phyloP scores from a whole-genome alignment of 176 grass and related monocot species.

The Cenchrus purpureus region DNA sequence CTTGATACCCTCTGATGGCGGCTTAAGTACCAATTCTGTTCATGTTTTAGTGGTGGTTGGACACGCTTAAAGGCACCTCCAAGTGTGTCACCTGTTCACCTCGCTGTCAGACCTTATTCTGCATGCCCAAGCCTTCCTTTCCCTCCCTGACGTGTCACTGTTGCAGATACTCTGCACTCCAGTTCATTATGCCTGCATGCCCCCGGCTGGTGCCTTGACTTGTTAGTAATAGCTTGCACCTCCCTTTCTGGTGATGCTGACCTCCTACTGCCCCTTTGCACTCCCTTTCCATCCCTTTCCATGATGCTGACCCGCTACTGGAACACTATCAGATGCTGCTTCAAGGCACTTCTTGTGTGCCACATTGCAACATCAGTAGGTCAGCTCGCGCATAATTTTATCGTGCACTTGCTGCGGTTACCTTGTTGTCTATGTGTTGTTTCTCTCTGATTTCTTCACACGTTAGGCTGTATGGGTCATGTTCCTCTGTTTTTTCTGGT shows the following conservation, averaged over 20 bases:
- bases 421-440: background rate
- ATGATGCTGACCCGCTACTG: slow-evolving; percentile 35
- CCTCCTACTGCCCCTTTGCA: slow-evolving; percentile 43
- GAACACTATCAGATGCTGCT: slow-evolving; percentile 45
- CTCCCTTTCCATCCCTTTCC: slow-evolving; percentile 34
- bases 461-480: background rate
- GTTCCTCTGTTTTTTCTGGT: background rate
- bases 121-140: background rate
- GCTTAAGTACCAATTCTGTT: slow-evolving; percentile 14
- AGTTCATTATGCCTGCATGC: slow-evolving; percentile 33
- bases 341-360: slow-evolving; percentile 33
- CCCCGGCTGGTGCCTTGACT: slow-evolving; percentile 40
- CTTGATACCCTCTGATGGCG: background rate
- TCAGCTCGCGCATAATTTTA: slow-evolving; percentile 36
- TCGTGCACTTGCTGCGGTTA: background rate
- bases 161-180: slow-evolving; percentile 15
- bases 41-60: slow-evolving; percentile 35
- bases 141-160: slow-evolving; percentile 21
- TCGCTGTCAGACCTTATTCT: slow-evolving; percentile 38
- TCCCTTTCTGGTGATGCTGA: slow-evolving; percentile 43
- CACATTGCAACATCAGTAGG: slow-evolving; percentile 30
- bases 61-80: slow-evolving; percentile 37
- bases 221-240: slow-evolving; percentile 47
- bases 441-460: background rate
- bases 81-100: slow-evolving; percentile 25